These are phyloP conservation scores for Blastobotrys malaysiensis DNA, from an alignment of 1,139 yeast genomes.

Conservation along the genomic window DNA sequence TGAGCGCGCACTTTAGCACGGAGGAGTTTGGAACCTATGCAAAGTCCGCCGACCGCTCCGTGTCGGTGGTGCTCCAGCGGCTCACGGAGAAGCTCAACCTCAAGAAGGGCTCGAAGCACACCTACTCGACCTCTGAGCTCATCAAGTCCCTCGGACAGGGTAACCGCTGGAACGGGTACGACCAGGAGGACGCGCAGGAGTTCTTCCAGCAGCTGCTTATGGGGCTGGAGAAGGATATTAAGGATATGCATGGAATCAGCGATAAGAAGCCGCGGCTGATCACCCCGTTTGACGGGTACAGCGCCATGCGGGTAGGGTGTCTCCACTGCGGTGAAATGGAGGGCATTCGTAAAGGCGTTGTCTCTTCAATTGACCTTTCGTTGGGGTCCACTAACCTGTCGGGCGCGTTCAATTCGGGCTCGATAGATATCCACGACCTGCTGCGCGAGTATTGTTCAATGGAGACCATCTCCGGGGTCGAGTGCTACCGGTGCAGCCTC, in stretches of 20 bases:
- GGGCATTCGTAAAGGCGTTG: constrained; percentile 77
- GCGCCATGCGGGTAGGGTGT: constrained; percentile 86
- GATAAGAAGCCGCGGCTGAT: constrained; percentile 36
- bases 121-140: constrained; percentile 62
- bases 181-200: constrained; percentile 94
- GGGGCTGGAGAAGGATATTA: constrained; percentile 60
- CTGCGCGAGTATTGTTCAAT: constrained; percentile 70
- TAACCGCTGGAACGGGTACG: constrained; percentile 74
- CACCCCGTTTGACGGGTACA: constrained; percentile 87
- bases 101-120: constrained; percentile 28
- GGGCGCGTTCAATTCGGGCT: constrained; percentile 33
- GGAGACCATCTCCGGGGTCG: constrained; percentile 86
- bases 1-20: constrained; percentile 30
- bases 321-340: constrained; percentile 88
- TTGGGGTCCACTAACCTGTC: constrained; percentile 41
- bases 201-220: constrained; percentile 77
- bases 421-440: constrained; percentile 50
- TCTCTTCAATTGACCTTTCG: constrained; percentile 74
- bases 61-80: constrained; percentile 15
- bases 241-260: constrained; percentile 9
- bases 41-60: not conserved
- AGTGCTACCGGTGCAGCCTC: constrained; percentile 86
- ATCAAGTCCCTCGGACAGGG: constrained; percentile 72
- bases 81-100: constrained; percentile 33
- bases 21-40: not conserved